These are phyloP conservation scores for Phytophthora pistaciae DNA, from an alignment of 352 stramenopile species.

Conservation along the genomic window DNA sequence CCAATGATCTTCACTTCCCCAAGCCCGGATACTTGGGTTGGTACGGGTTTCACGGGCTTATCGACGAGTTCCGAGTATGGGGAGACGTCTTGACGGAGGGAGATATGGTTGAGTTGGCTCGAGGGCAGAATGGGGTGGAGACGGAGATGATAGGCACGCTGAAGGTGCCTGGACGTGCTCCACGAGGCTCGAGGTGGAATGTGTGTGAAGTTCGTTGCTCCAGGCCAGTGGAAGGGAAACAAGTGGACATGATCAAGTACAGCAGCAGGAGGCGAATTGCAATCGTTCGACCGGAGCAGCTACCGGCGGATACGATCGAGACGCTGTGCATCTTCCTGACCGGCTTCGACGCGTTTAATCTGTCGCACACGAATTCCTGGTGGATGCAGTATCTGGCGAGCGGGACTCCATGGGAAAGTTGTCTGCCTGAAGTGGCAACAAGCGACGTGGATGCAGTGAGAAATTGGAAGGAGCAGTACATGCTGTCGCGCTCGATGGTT, in stretches of 20 bases:
- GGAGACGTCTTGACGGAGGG: constrained; percentile 15
- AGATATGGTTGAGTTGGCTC: constrained; percentile 19
- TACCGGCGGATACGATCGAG: constrained; percentile 31
- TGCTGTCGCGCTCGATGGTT: constrained; percentile 22
- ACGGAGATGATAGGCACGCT: constrained; percentile 3
- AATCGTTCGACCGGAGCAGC: constrained; percentile 26
- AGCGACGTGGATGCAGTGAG: background rate
- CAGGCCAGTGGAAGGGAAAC: constrained; percentile 3
- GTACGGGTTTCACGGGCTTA: constrained; percentile 45
- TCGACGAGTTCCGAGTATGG: constrained; percentile 51
- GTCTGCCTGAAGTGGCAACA: background rate
- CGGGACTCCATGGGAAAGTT: constrained; percentile 5
- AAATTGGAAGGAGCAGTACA: constrained; percentile 20
- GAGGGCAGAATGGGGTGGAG: background rate
- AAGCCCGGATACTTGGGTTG: constrained; percentile 26
- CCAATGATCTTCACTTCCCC: constrained; percentile 6
- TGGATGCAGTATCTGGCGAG: constrained; percentile 17
- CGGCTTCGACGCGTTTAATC: constrained; percentile 38
- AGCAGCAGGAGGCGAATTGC: constrained; percentile 8
- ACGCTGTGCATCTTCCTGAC: constrained; percentile 30
- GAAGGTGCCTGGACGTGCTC: constrained; percentile 4
- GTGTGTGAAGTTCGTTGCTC: constrained; percentile 17
- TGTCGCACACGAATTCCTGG: constrained; percentile 35
- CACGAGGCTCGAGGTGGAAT: constrained; percentile 21
- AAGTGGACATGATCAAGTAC: constrained; percentile 1